These are phyloP conservation scores for Vigna mungo DNA, from an alignment of 306 rosid species.

Conservation along the genomic window DNA sequence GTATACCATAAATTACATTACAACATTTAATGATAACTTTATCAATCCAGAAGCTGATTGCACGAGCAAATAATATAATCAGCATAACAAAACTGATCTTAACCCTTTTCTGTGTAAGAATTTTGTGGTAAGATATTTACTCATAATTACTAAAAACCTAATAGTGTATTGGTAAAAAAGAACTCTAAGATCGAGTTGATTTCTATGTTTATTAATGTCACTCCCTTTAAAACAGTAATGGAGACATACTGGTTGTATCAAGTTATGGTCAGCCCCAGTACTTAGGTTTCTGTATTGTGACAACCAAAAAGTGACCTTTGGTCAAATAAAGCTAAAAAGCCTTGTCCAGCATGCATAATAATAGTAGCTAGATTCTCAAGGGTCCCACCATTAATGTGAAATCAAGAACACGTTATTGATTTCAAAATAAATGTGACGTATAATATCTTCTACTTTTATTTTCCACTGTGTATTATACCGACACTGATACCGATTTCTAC, in stretches of 20 bases:
- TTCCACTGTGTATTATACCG: neutral
- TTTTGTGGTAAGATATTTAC: neutral
- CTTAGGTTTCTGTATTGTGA: conserved; percentile 5
- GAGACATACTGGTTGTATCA: neutral
- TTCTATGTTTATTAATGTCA: conserved; percentile 2
- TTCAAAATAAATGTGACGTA: conserved; percentile 5
- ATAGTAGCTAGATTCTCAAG: neutral
- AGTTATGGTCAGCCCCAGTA: neutral
- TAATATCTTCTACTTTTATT: neutral
- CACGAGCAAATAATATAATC: neutral
- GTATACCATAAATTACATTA: neutral
- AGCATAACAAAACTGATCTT: neutral
- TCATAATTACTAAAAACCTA: neutral
- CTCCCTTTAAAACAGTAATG: neutral
- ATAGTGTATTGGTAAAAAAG: neutral
- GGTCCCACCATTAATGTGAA: conserved; percentile 37
- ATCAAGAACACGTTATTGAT: neutral
- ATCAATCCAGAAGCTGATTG: too few relatives aligned
- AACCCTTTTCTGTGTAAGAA: neutral
- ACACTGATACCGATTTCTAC: neutral
- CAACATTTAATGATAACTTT: neutral
- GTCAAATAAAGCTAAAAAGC: conserved; percentile 29
- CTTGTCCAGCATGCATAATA: neutral
- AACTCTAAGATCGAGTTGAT: neutral
- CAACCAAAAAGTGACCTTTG: conserved; percentile 21